Percentiles rank a stretch among this genome's conserved stretches.
These are phyloP conservation scores for Meyerozyma carpophila DNA, from an alignment of 1,139 yeast species.

Conservation along the genomic window DNA sequence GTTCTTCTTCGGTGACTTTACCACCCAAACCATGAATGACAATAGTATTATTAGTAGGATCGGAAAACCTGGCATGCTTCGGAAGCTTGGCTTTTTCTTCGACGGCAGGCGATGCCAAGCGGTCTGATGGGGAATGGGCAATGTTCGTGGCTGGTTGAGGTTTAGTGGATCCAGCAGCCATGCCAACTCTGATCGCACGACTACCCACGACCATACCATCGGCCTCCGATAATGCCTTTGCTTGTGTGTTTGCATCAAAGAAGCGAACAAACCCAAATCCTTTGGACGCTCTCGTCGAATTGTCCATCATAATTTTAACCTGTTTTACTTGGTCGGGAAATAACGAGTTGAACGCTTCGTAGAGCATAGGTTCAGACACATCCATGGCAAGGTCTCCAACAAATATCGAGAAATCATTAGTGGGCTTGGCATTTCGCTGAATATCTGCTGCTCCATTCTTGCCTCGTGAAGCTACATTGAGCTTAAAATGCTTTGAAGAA, in stretches of 20 bases:
- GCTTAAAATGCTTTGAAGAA: constrained; percentile 52
- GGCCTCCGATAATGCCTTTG: constrained; percentile 74
- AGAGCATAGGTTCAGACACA: constrained; percentile 66
- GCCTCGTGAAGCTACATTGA: constrained; percentile 80
- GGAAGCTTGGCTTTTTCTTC: not conserved
- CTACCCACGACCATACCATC: constrained; percentile 73
- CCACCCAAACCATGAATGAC: constrained; percentile 24
- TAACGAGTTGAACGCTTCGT: constrained; percentile 62
- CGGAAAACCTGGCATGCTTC: constrained; percentile 17
- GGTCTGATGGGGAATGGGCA: constrained; percentile 3
- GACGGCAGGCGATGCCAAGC: not conserved
- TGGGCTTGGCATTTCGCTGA: constrained; percentile 9
- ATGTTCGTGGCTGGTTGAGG: not conserved
- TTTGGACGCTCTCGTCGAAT: constrained; percentile 66
- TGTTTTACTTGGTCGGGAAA: constrained; percentile 71
- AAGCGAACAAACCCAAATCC: constrained; percentile 95
- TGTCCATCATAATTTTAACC: constrained; percentile 83
- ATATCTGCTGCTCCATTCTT: not conserved
- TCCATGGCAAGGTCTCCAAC: constrained; percentile 82
- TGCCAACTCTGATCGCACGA: constrained; percentile 64
- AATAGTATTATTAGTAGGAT: constrained; percentile 33
- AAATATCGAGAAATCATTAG: constrained; percentile 62
- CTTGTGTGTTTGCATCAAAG: constrained; percentile 63
- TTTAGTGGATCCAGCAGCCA: constrained; percentile 20
- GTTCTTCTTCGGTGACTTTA: constrained; percentile 25